Evolutionary conservation across 768 basidiomycete species (phyloP), one percentile per base, ranked within the genome.

Genomic region (Mrakia gelida): DNA sequence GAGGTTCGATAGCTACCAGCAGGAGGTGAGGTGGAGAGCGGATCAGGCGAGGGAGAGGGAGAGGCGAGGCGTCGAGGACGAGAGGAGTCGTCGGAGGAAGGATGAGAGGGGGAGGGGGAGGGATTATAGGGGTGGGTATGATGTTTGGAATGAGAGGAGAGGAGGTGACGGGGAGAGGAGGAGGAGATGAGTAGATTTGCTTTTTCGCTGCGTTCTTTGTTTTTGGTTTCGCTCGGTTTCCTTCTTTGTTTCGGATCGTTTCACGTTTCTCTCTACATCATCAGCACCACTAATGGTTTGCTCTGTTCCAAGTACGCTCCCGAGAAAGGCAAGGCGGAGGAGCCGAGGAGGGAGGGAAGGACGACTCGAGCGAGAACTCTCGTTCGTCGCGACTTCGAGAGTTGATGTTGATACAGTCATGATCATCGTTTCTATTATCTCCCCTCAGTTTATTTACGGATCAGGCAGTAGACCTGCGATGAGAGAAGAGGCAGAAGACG

Each of bases 391-490:
- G 59, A 9, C 11, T 28, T 28, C 8, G 4, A 3, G 59, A 26
- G 26, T 28, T 59, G 56, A 23, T 26, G 13, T 28, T 59, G 59
- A 26, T 59, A 59, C 59, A 34, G 67, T 70, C 67, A 70, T 70
- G 67, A 70, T 70, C 65, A 68, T 70, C 67, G 67, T 70, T 70
- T 70, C 67, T 70, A n/a, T 70, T 70, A 23, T 8, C 7, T 23
- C 18, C n/a, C 21, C 49, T 11, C 16, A 16, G 15, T 75, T 43
- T 65, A 77, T 32, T 77, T 77, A 5, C 76, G 67, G 30, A 77
- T 77, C 21, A 77, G 76, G 70, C 76, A 77, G 76, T 77, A 77
- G 41, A 77, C 67, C 67, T 70, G 34, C 0, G 23, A 18, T 4
- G 32, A 0, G 23, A 41, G 65, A 16, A 68, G 7, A 41, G 13